Evolutionary conservation across 768 basidiomycete genomes (phyloP).

Genomic region (Lactarius sanguifluus): DNA sequence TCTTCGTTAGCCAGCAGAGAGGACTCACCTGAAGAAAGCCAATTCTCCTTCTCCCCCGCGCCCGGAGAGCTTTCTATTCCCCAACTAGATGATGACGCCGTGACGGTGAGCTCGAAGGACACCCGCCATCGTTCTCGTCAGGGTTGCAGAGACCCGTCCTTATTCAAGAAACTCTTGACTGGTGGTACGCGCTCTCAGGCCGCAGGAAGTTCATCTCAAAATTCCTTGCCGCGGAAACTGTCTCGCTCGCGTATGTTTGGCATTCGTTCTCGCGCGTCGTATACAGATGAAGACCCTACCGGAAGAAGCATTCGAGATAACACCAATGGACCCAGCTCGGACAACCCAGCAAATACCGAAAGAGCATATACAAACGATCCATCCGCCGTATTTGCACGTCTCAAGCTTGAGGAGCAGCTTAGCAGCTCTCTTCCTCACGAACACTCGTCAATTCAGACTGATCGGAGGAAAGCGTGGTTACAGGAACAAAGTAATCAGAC

Average conservation of each 20-base stretch:
- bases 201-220: conserved; percentile 4
- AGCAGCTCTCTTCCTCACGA: conserved; percentile 3
- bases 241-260: conserved; percentile 24
- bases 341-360: background rate
- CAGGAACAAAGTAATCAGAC: conserved; percentile 16
- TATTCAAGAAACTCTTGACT: conserved; percentile 29
- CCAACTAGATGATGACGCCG: conserved; percentile 67
- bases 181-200: conserved; percentile 8
- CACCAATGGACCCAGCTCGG: background rate
- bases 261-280: conserved; percentile 13
- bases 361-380: conserved; percentile 1
- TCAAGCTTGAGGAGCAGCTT: conserved; percentile 19
- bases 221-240: background rate
- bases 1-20: conserved; percentile 78
- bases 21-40: conserved; percentile 60
- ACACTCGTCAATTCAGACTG: conserved; percentile 16
- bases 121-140: conserved; percentile 34
- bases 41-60: conserved; percentile 52
- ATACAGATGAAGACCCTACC: conserved; percentile 5
- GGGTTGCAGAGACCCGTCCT: conserved; percentile 35
- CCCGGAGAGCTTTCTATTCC: conserved; percentile 42
- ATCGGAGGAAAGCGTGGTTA: conserved; percentile 19
- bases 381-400: conserved; percentile 26
- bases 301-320: background rate
- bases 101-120: conserved; percentile 75